phyloP scores from a whole-genome alignment of 306 rosid species.

The Vachellia pachyceras region DNA sequence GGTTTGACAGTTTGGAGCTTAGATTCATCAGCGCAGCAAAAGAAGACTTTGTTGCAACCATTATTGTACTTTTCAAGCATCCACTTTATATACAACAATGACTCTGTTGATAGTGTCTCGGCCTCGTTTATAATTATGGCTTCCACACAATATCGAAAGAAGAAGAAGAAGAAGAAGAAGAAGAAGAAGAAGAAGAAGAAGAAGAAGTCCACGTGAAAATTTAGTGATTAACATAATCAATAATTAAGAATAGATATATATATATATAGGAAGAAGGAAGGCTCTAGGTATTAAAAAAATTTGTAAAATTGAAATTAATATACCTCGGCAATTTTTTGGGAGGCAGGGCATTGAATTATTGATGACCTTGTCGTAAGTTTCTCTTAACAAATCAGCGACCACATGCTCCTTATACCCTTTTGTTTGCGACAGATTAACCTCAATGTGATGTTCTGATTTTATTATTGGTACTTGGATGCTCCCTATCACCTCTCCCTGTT shows the following conservation, averaged over 20 bases:
- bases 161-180: no score
- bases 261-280: no score
- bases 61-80: conserved; percentile 66
- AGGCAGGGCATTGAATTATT: conserved; percentile 47
- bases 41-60: conserved; percentile 75
- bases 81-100: conserved; percentile 76
- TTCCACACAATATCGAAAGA: conserved; percentile 28
- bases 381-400: conserved; percentile 71
- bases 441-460: conserved; percentile 67
- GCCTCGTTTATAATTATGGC: conserved; percentile 75
- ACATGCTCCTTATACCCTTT: conserved; percentile 81
- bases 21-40: conserved; percentile 82
- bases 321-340: conserved; percentile 69
- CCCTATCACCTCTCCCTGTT: conserved; percentile 69
- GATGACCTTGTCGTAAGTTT: conserved; percentile 44
- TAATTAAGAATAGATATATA: no score
- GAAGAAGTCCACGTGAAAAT: neutral
- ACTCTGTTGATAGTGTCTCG: conserved; percentile 72
- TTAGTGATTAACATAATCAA: neutral
- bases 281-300: no score
- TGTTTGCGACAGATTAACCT: conserved; percentile 73
- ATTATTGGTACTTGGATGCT: conserved; percentile 54
- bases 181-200: no score
- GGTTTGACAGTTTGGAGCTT: conserved; percentile 68
- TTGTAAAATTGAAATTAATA: neutral